Base-by-base conservation (phyloP, 2,329 filamentous ascomycete species). In the Beauveria pseudobassiana region DNA sequence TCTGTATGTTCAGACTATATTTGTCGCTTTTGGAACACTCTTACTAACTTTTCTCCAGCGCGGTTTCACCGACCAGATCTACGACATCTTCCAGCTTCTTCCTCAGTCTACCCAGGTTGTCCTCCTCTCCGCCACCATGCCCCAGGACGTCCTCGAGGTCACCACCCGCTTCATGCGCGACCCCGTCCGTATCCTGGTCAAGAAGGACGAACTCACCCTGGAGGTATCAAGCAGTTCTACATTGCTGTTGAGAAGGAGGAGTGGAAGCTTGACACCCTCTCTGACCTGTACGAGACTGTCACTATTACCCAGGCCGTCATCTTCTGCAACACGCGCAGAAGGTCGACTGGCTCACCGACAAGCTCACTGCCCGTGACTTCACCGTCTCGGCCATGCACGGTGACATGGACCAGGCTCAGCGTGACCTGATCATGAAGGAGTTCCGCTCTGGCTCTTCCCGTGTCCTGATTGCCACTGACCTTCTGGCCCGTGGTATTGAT, bases 121-220 rank as follows among this genome's bases (percentile, higher is more conserved):
- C 69, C 90, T 99, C 63, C 87, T 99, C 62, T 98, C 95, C 64
- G 95, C 95, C 73, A 99, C 95, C 77, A 96, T 99, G 88, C 95
- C 95, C 73, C 92, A 97, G 84, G 95, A 99, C 75, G 95, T 99
- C 65, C 88, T 99, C 65, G 95, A 99, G 83, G 93, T 99, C 75
- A 99, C 95, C 75, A 98, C 93, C 82, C 97, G 97, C 84, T 99
- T 99, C 86, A 99, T 99, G 95, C 93, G 92, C 72, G 95, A 99
- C 80, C 95, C 95, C 69, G 90, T 99, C 78, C 93, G 95, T 75
- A 98, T 99, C 75, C 86, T 99, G 71, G 95, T 99, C 80, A 99
- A 99, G 90, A 96, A 96, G 87, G 93, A 96, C 75, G 95, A 99
- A 78, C 88, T 99, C 78, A 99, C 95, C 74, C 91, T 99, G 64